Base-by-base conservation (phyloP, 1,284 basidiomycete genomes). In the Tilletia indica region DNA sequence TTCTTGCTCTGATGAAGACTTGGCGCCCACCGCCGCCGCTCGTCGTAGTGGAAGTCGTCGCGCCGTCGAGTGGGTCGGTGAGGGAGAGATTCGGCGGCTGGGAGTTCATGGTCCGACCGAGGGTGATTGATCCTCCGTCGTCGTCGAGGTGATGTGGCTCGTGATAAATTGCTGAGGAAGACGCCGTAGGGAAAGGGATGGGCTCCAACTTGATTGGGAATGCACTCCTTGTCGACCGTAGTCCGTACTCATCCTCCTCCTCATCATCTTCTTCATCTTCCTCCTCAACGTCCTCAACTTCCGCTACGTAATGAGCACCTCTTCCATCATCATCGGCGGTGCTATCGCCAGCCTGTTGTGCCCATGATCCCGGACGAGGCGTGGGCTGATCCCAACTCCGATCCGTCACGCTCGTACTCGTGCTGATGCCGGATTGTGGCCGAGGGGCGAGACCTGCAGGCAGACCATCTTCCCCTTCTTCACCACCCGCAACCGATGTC, bases 201-300 rank as follows among this genome's bases (percentile, higher is more conserved):
- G 61, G 61, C 39, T 64, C 61, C n/a, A 63, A 34, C 8, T 34
- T 63, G 61, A 64, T 4, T 2, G 31, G 34, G 61, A n/a, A 38
- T 4, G 34, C 31, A 42, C 14, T 25, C 4, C n/a, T 25, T 21
- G 61, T 45, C 45, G 4, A 45, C 45, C 67, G 3, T 49, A 42
- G 1, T 56, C 12, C 11, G 45, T 69, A 49, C 66, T 61, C 74
- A 71, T 66, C 61, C 21, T 66, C 69, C n/a, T 72, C 72, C 1
- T 68, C 71, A 38, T 78, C 75, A 42, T 77, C 77, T 54, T 78
- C 77, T 49, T 72, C 70, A 63, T 77, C 72, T 63, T 74, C 68
- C 56, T 70, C 68, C 8, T 54, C 54, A 5, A 31, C 25, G 38
- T 72, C 61, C 34, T 66, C 51, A 6, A 16, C 21, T 16, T 71